Evolutionary conservation across 2,329 filamentous ascomycete genomes (phyloP), one percentile per base, ranked within the genome.

Genomic region (Stachybotrys elegans): DNA sequence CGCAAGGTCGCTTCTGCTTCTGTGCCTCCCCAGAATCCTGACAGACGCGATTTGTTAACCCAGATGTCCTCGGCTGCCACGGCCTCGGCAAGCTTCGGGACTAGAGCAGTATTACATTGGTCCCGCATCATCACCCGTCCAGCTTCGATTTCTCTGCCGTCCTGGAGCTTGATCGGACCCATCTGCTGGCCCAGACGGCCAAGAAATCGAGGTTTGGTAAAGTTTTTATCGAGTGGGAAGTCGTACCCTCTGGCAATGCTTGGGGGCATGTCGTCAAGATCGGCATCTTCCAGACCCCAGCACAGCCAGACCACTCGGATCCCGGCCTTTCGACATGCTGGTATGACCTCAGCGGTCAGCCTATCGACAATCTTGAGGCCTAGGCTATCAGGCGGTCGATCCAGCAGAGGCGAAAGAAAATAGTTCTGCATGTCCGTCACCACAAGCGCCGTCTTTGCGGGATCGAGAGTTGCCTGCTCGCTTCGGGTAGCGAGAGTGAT

Each of bases 101-200:
- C 75, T 9, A 81, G 59, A 5, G 61, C 69, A 20, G 74, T 66
- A 57, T 81, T 82, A 78, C 79, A 82, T 8, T 64, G 62, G n/a
- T 69, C 72, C 2, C 70, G 62, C 59, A 78, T 71, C 27, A 82
- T 63, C 20, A 73, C 57, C 12, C 67, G 58, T 2, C 75, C 70
- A 11, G 23, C 40, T 4, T 39, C 36, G 5, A 47, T 38, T 6
- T 16, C 21, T n/a, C 42, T 40, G 11, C 40, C 40, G 21, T 49
- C 39, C 17, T 37, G 38, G 17, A 47, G 40, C 38, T 61, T 58
- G 4, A 65, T 61, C 7, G 53, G 49, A 4, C 73, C 73, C 16
- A 76, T 62, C 32, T 75, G 74, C 17, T 61, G 59, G 8, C 76
- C 76, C 5, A 44, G 43, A 9, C 25, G 11, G 17, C 31, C 67